Evolutionary conservation across 129 eudicot species (phyloP), one percentile per base, ranked within the genome.

Genomic region (Saposhnikovia divaricata): DNA sequence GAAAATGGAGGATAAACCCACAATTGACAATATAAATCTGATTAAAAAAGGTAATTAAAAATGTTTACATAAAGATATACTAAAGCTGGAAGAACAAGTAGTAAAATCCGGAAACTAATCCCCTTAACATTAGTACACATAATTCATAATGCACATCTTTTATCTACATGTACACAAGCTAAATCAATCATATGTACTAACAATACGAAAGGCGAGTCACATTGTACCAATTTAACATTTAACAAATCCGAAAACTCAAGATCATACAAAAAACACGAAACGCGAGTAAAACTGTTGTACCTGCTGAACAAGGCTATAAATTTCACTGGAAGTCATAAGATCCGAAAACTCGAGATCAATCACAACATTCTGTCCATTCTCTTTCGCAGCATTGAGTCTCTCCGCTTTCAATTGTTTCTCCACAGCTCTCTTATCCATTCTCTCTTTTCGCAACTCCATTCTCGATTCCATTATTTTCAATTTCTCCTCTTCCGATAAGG

Each of bases 231-330:
- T 46, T 11, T 11, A 46, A 46, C 50, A 46, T 46, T 11, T 46
- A 14, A 46, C 50, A 46, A 0, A 46, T 9, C 15, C 50, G 3
- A 46, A 46, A 46, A 46, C 15, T 10, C 12, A 16, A 46, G 12
- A 39, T 2, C 2, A 31, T 5, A 40, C 2, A 19, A 43, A 42
- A 74, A 44, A 11, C 12, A 79, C 12, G n/a, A 73, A 21, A 27
- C 13, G n/a, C 10, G 59, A 37, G 19, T 12, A 3, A 21, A 47
- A 40, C 31, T 21, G 43, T 11, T 90, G 43, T n/a, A 92, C 97
- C 99, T 95, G 99, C 21, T 92, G 91, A 80, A 88, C 88, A 65
- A 92, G 99, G 79, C 99, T 95, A 68, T 85, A 82, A 75, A 95
- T 82, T 82, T 95, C 93, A 75, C 77, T 80, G 37, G 91, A 72